Evolutionary conservation across 2,329 filamentous ascomycete genomes (phyloP).

Genomic region (Colletotrichum sansevieriae): DNA sequence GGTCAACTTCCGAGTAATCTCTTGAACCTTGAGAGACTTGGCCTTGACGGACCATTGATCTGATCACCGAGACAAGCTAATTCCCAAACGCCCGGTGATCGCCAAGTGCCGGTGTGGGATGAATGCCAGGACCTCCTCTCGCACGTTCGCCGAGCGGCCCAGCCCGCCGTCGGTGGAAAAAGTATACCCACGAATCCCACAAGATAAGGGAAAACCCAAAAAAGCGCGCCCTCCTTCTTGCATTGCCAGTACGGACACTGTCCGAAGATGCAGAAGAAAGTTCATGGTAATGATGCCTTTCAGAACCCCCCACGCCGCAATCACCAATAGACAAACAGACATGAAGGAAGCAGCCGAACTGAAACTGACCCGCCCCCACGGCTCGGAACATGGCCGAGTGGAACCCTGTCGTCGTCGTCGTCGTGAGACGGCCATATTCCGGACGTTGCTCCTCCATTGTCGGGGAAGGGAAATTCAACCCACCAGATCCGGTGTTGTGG

Average conservation of each 20-base stretch:
- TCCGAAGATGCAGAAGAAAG: constrained; percentile 7
- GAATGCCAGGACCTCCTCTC: background rate
- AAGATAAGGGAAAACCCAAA: background rate
- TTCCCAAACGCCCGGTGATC: background rate
- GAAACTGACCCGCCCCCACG: background rate
- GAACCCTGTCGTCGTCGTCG: background rate
- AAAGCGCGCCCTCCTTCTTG: background rate
- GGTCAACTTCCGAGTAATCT: constrained; percentile 2
- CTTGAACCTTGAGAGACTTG: background rate
- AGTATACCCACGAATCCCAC: background rate
- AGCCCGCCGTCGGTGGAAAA: background rate
- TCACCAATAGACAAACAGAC: constrained; percentile 1
- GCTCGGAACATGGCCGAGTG: constrained; percentile 39
- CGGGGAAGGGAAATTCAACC: background rate
- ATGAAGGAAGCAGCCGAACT: too few species aligned
- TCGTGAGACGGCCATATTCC: constrained; percentile 14
- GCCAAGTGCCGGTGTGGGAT: background rate
- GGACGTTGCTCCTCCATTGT: background rate
- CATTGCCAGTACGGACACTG: background rate
- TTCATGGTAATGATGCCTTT: background rate
- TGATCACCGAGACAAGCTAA: background rate
- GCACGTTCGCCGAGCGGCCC: constrained; percentile 14
- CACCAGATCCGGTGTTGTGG: background rate
- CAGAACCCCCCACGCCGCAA: background rate
- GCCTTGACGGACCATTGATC: background rate